phyloP scores from a whole-genome alignment of 768 basidiomycete genomes.

The Pisolithus orientalis region DNA sequence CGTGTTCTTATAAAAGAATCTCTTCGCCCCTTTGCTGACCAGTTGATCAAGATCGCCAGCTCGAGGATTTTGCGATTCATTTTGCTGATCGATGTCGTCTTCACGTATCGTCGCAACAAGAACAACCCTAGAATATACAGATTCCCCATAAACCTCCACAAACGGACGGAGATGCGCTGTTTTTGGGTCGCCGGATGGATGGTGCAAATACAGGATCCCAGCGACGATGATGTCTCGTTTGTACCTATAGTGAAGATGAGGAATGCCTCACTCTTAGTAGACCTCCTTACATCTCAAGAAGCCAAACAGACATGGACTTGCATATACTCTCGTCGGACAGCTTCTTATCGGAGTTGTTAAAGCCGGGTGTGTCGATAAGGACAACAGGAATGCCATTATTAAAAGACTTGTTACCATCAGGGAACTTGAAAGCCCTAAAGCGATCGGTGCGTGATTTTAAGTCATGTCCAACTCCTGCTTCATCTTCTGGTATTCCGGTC shows the following conservation, averaged over 20 bases:
- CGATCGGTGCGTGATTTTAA: background rate
- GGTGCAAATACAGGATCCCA: background rate
- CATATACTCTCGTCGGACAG: background rate
- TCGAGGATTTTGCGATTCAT: background rate
- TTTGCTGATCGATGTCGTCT: background rate
- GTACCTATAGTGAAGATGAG: background rate
- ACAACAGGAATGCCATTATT: background rate
- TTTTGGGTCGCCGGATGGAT: background rate
- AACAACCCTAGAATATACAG: background rate
- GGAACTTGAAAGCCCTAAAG: background rate
- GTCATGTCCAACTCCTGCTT: background rate
- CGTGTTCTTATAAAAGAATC: background rate
- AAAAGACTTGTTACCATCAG: background rate
- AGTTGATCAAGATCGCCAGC: background rate
- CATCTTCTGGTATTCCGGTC: background rate
- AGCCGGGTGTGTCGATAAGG: background rate
- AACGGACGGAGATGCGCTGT: background rate
- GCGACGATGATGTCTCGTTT: background rate
- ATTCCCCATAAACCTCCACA: background rate
- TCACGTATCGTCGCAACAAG: background rate
- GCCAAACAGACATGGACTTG: background rate
- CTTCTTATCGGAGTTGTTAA: background rate
- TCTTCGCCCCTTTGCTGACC: background rate
- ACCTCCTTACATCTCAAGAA: background rate
- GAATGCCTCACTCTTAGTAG: background rate